These are phyloP conservation scores for Ilyonectria robusta DNA, from an alignment of 2,329 filamentous ascomycete species.

Conservation along the genomic window DNA sequence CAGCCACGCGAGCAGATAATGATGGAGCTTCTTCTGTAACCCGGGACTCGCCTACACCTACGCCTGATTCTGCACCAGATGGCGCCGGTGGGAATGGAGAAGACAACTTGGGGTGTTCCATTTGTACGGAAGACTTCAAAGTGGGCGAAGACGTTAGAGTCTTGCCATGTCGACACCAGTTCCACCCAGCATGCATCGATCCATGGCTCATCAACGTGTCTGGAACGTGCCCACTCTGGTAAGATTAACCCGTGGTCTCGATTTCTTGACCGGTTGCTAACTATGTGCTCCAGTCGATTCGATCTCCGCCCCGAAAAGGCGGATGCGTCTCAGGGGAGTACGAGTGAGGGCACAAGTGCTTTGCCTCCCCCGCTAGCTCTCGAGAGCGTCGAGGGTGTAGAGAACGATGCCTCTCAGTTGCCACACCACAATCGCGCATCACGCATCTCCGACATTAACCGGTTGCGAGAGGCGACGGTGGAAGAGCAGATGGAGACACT, in stretches of 20 bases:
- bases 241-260: constrained; percentile 51
- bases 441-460: constrained; percentile 69
- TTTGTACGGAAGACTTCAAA: constrained; percentile 79
- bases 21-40: constrained; percentile 33
- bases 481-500: constrained; percentile 75
- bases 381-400: constrained; percentile 57
- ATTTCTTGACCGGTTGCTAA: constrained; percentile 36
- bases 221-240: constrained; percentile 79
- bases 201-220: constrained; percentile 80
- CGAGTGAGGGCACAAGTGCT: constrained; percentile 41
- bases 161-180: constrained; percentile 77
- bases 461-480: constrained; percentile 70
- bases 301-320: constrained; percentile 64
- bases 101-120: constrained; percentile 71
- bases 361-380: constrained; percentile 59
- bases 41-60: constrained; percentile 31
- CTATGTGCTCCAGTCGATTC: constrained; percentile 61
- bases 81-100: constrained; percentile 46
- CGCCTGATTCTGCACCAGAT: constrained; percentile 36
- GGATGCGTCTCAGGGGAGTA: constrained; percentile 34
- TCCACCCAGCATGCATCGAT: constrained; percentile 77
- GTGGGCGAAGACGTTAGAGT: constrained; percentile 78
- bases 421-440: constrained; percentile 62
- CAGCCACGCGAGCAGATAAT: constrained; percentile 20
- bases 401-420: constrained; percentile 49